Conservation (phyloP, 139 green algal genomes). For the Cymbomonas tetramitiformis region DNA sequence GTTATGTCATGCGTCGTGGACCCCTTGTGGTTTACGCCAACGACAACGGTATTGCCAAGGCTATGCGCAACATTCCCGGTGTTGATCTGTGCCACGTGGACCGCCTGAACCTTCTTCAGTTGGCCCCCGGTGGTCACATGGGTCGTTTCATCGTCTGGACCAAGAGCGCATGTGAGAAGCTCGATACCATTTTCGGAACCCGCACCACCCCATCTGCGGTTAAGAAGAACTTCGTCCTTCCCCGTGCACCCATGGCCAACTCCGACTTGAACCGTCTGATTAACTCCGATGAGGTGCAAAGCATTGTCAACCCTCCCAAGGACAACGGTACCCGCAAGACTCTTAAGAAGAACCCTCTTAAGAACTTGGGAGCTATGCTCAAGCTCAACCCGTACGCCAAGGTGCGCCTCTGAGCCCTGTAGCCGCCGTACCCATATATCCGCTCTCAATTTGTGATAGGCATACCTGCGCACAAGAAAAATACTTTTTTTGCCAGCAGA, state of each 20-base stretch:
- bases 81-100: slow-evolving; percentile 79
- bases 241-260: slow-evolving; percentile 74
- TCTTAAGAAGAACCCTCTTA: slow-evolving; percentile 96
- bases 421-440: slow-evolving; percentile 32
- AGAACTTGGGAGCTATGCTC: slow-evolving; percentile 84
- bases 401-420: slow-evolving; percentile 9
- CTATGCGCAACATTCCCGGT: slow-evolving; percentile 77
- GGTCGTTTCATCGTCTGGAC: slow-evolving; percentile 97
- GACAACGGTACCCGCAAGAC: slow-evolving; percentile 13
- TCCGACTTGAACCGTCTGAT: slow-evolving; percentile 85
- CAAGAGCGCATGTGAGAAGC: slow-evolving; percentile 79
- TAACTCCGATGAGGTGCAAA: slow-evolving; percentile 92
- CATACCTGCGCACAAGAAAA: neutral
- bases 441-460: neutral
- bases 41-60: slow-evolving; percentile 64
- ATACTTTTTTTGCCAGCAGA: too few species aligned
- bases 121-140: slow-evolving; percentile 90
- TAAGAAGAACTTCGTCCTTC: slow-evolving; percentile 94
- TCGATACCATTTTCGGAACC: slow-evolving; percentile 73
- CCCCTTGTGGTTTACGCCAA: slow-evolving; percentile 81
- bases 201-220: slow-evolving; percentile 35
- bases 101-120: slow-evolving; percentile 86
- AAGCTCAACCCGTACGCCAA: slow-evolving; percentile 95
- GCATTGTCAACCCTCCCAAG: slow-evolving; percentile 37
- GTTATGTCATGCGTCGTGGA: slow-evolving; percentile 81